Evolutionary conservation across 1,284 basidiomycete species (phyloP).

Genomic region (Ceratobasidium sp.): DNA sequence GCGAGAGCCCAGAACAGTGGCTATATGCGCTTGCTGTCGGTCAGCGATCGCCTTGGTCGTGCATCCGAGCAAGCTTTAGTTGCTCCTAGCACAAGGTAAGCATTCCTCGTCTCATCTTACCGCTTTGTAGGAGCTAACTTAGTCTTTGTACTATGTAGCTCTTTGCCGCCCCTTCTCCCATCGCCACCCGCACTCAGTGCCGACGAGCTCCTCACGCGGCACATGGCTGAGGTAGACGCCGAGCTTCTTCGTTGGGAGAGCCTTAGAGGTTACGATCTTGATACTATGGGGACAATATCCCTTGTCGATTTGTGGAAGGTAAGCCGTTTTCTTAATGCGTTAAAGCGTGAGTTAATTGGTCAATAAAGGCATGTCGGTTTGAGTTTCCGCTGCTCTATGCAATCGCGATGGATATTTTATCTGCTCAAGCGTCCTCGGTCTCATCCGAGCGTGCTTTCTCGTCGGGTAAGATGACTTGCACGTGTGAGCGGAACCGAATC

Average conservation of each 20-base stretch:
- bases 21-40: neutral
- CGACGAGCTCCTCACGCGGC: neutral
- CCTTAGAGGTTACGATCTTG: neutral
- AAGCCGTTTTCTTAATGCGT: neutral
- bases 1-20: neutral
- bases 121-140: too few relatives aligned
- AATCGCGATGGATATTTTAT: conserved; percentile 21
- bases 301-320: conserved; percentile 42
- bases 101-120: too few relatives aligned
- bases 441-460: conserved; percentile 34
- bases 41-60: neutral
- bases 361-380: conserved; percentile 13
- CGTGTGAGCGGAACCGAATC: conserved; percentile 17
- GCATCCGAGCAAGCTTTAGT: neutral
- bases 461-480: conserved; percentile 34
- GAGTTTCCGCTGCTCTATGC: conserved; percentile 16
- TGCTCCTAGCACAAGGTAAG: too few relatives aligned
- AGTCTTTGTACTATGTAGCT: too few relatives aligned
- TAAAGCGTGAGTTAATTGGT: neutral
- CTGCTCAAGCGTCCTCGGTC: conserved; percentile 37
- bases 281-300: conserved; percentile 16
- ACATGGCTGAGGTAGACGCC: conserved; percentile 9
- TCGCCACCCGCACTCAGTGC: neutral
- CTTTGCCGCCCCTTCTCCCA: too few relatives aligned
- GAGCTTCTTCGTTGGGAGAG: conserved; percentile 13